Evolutionary conservation across 257 asterid genomes (phyloP), one percentile per base, ranked within the genome.

Genomic region (Solanum acaule): DNA sequence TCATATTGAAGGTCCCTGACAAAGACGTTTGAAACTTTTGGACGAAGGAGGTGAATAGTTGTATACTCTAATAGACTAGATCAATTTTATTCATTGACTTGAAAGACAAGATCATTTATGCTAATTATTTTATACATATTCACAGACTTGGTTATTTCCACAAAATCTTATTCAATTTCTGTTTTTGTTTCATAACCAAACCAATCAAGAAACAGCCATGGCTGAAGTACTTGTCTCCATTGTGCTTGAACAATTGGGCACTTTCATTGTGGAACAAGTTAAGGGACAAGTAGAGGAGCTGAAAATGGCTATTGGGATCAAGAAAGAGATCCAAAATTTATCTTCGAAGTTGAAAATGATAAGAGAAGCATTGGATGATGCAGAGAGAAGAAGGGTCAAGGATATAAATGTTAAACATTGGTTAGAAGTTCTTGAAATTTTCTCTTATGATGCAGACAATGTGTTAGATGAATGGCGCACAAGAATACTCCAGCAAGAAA

Each of bases 381-480:
- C 90, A n/a, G 90, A 90, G 59, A 27, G 33, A 67, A 79, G 38
- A 71, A 52, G 63, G 6, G 18, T 88, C 37, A 84, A 16, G 67
- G 92, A 88, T 29, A 49, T 9, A 1, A 44, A 29, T 9, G 90
- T 90, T 9, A 71, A 71, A 7, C 70, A 14, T 16, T 90, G 90
- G 90, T 27, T 90, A 29, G 71, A 88, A 38, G 67, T n/a, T 75
- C 85, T 89, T 56, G 44, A 86, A 75, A 63, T 23, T 15, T 76
- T 70, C 29, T 87, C 87, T 12, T 89, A 89, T 71, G 89, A 89
- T 15, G 81, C 86, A 56, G 91, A 89, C 3, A 86, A 61, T 20
- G 89, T 84, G 8, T 61, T 89, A 40, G 89, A 89, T 16, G 89
- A 89, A 42, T 87, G 89, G 88, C 75, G 37, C 35, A 83, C 89